A percentile compares a stretch with the other conserved stretches of the same genome.
These are phyloP conservation scores for Pythium oligandrum DNA, from an alignment of 352 stramenopile species.

Conservation along the genomic window DNA sequence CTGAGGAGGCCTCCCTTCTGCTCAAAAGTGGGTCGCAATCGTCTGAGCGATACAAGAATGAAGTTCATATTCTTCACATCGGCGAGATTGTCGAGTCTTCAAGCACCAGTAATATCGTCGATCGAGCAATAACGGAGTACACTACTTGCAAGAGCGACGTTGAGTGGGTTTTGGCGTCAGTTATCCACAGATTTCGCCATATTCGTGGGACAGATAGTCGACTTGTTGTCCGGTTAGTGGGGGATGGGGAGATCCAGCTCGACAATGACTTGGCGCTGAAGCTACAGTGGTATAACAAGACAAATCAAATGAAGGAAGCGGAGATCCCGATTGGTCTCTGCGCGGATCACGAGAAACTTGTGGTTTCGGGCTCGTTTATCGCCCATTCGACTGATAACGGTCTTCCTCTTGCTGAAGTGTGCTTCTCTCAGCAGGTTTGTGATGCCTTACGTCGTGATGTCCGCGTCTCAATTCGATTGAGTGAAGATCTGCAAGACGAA, in stretches of 20 bases:
- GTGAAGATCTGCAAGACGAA: slow-evolving; percentile 22
- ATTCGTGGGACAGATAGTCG: not conserved
- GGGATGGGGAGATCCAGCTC: slow-evolving; percentile 2
- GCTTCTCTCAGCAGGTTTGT: slow-evolving; percentile 10
- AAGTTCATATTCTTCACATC: too few relatives aligned
- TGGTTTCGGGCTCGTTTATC: slow-evolving; percentile 10
- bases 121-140: not conserved
- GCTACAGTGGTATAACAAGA: too few relatives aligned
- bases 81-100: too few relatives aligned
- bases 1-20: too few relatives aligned
- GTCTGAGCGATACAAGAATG: too few relatives aligned
- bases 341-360: slow-evolving; percentile 5
- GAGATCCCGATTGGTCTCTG: slow-evolving; percentile 11
- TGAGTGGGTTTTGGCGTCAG: slow-evolving; percentile 15
- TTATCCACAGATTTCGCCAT: slow-evolving; percentile 4
- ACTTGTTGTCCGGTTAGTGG: slow-evolving; percentile 4
- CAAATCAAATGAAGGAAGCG: too few relatives aligned
- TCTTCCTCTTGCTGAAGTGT: slow-evolving; percentile 10
- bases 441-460: slow-evolving; percentile 9
- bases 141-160: slow-evolving; percentile 9
- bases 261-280: not conserved
- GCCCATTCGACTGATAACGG: not conserved
- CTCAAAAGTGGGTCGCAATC: too few relatives aligned
- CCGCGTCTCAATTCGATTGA: slow-evolving; percentile 8
- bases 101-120: not conserved